phyloP scores from a whole-genome alignment of 768 basidiomycete genomes.

The Hemileccinum rubropunctum region DNA sequence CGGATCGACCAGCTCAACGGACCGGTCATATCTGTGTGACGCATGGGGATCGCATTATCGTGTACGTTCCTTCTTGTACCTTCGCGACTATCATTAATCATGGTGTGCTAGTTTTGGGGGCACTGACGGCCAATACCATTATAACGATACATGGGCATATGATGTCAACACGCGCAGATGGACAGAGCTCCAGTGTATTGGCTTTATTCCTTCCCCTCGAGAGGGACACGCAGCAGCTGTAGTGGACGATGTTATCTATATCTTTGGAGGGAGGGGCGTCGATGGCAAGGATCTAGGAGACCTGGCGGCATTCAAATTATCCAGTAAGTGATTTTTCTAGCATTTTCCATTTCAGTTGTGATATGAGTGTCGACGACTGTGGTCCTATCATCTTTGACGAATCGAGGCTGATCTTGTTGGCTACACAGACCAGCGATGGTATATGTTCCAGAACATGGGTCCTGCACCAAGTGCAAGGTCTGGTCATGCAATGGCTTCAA shows the following conservation, averaged over 20 bases:
- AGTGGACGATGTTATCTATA: constrained; percentile 96
- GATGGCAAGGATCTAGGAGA: constrained; percentile 96
- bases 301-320: constrained; percentile 94
- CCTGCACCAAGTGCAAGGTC: constrained; percentile 89
- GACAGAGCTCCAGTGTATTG: constrained; percentile 93
- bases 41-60: constrained; percentile 75
- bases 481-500: constrained; percentile 97
- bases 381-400: constrained; percentile 2
- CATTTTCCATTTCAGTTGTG: not conserved
- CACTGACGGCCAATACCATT: constrained; percentile 97
- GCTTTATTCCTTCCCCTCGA: constrained; percentile 91
- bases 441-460: constrained; percentile 99
- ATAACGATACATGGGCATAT: constrained; percentile 98
- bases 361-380: not conserved
- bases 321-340: constrained; percentile 60
- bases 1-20: constrained; percentile 71
- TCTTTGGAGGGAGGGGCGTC: constrained; percentile 96
- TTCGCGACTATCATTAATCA: constrained; percentile 15
- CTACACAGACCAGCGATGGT: constrained; percentile 88
- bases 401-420: constrained; percentile 9
- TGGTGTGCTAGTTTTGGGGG: constrained; percentile 78
- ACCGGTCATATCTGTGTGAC: constrained; percentile 92
- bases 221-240: constrained; percentile 97
- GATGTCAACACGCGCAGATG: constrained; percentile 77
- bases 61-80: constrained; percentile 50